These are phyloP conservation scores for Naumovozyma baii DNA, from an alignment of 805 yeast species.

Conservation along the genomic window DNA sequence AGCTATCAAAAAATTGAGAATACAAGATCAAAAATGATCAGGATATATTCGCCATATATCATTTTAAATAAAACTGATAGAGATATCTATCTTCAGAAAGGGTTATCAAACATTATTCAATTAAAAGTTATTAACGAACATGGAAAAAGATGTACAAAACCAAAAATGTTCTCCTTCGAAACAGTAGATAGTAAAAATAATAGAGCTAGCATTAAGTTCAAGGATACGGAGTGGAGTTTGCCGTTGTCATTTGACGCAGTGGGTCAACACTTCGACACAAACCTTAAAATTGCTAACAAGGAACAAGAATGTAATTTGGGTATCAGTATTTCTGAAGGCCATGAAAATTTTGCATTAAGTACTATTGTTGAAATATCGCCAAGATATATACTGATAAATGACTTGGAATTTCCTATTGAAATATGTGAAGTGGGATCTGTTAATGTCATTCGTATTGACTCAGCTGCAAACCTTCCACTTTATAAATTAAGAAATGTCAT, in stretches of 20 bases:
- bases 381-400: conserved; percentile 65
- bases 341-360: conserved; percentile 68
- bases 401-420: conserved; percentile 44
- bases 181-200: conserved; percentile 46
- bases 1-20: conserved; percentile 48
- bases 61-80: conserved; percentile 72
- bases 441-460: conserved; percentile 36
- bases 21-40: conserved; percentile 47
- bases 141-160: conserved; percentile 34
- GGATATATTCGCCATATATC: conserved; percentile 77
- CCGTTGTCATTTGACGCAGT: conserved; percentile 82
- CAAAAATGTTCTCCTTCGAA: conserved; percentile 81
- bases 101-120: conserved; percentile 42
- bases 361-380: conserved; percentile 78
- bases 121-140: conserved; percentile 32
- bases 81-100: conserved; percentile 48
- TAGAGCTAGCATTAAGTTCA: conserved; percentile 56
- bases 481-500: conserved; percentile 47
- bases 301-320: conserved; percentile 68
- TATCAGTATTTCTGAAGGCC: conserved; percentile 66
- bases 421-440: conserved; percentile 63
- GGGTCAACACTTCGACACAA: conserved; percentile 64
- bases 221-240: conserved; percentile 60
- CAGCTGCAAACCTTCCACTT: conserved; percentile 45
- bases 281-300: conserved; percentile 39